Base-by-base conservation (phyloP, 208 protist genomes). In the Acanthamoeba royreba region DNA sequence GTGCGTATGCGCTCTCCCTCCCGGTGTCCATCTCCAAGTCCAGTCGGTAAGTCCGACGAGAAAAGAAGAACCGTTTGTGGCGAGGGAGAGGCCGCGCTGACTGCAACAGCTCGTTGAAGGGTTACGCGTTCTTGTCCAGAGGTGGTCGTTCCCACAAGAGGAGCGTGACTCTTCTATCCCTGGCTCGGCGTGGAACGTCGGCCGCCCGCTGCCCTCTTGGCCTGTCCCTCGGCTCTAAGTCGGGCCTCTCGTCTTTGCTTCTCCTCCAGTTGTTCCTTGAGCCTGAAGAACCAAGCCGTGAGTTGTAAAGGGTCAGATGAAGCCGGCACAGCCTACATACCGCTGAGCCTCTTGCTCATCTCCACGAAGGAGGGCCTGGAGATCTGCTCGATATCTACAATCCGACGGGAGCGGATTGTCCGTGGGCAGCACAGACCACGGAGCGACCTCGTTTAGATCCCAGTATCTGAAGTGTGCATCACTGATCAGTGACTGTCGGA, bases 371-470 rank as follows among this genome's bases (percentile, higher is more conserved):
- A 91, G 85, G 42, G 53, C 53, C 40, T 72, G 53, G 5, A 91
- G 47, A 55, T 91, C 92, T 19, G 58, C 55, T 66, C 92, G 74
- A 52, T 69, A 94, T 25, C 92, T 86, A 40, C 69, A 94, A 28
- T 94, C 92, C 15, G 92, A 94, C 28, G 92, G 92, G 1, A 94
- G 72, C 35, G 92, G 92, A 55, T 91, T 22, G 74, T 89, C 92
- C 31, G 81, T 55, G 15, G 81, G 92, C n/a, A 22, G 85, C 1
- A 87, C 19, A 38, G 79, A 43, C 46, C 79, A 46, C 38, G 63
- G 63, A 47, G 77, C 90, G 2, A 93, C 35, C 81, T 88, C 86
- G 35, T 89, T 85, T 5, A 96, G 43, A 40, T 96, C 86, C 94
- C 94, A 96, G 61, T 95, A 96, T 28, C 74, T 85, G 38, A n/a